Evolutionary conservation across 2,329 filamentous ascomycete genomes (phyloP).

Genomic region (Eutypa lata): DNA sequence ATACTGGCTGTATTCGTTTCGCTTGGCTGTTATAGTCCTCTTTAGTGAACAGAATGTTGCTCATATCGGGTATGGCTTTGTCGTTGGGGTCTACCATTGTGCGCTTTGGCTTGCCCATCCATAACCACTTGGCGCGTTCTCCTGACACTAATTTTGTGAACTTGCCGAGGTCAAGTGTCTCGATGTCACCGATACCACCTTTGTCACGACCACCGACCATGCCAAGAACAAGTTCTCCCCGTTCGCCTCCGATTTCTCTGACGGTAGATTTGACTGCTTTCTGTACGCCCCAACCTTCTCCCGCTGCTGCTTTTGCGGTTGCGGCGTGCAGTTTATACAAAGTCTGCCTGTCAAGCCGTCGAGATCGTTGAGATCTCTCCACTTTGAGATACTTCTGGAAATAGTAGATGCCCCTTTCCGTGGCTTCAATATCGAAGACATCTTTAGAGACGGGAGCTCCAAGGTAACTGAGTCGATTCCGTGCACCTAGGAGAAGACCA

Average conservation of each 20-base stretch:
- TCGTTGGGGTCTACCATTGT: slow-evolving; percentile 45
- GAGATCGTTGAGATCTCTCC: slow-evolving; percentile 69
- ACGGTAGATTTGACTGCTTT: slow-evolving; percentile 94
- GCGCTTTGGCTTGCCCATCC: slow-evolving; percentile 85
- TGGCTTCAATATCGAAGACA: slow-evolving; percentile 78
- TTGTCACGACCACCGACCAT: slow-evolving; percentile 87
- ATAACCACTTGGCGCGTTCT: slow-evolving; percentile 87
- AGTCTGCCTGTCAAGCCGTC: slow-evolving; percentile 79
- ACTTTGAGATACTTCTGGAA: slow-evolving; percentile 91
- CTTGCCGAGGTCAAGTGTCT: slow-evolving; percentile 83
- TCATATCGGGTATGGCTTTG: slow-evolving; percentile 42
- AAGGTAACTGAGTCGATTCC: slow-evolving; percentile 82
- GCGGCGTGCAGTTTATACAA: slow-evolving; percentile 74
- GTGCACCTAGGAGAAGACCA: slow-evolving; percentile 83
- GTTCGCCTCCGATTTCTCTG: slow-evolving; percentile 87
- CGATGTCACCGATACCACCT: slow-evolving; percentile 85
- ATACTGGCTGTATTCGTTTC: slow-evolving; percentile 49
- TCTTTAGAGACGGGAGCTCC: slow-evolving; percentile 86
- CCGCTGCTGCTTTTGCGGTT: slow-evolving; percentile 87
- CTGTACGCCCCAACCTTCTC: slow-evolving; percentile 88
- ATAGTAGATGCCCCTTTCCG: slow-evolving; percentile 78
- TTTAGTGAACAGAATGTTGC: slow-evolving; percentile 50
- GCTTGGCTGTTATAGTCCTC: slow-evolving; percentile 50
- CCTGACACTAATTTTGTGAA: slow-evolving; percentile 78
- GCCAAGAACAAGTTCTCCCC: slow-evolving; percentile 92